Conservation (phyloP, 495 filamentous ascomycete genomes). For the Aspergillus cavernicola region DNA sequence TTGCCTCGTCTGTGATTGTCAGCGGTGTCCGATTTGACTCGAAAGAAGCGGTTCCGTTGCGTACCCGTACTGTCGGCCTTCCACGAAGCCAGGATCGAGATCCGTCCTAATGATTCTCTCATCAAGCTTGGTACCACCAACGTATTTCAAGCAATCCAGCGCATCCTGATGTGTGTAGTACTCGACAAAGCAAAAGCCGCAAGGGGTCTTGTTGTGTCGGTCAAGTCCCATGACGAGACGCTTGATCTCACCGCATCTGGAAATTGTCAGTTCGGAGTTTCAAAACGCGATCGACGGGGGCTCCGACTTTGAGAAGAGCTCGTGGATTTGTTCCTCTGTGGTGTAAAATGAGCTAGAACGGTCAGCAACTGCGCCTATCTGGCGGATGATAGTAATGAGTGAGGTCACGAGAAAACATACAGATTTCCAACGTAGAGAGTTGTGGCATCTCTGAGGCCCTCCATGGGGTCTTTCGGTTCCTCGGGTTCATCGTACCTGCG, state of each 20-base stretch:
- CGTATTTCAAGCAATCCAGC: constrained; percentile 95
- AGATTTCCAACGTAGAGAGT: constrained; percentile 98
- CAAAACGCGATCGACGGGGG: background rate
- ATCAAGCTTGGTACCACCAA: constrained; percentile 97
- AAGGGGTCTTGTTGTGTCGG: constrained; percentile 93
- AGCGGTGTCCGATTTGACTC: constrained; percentile 13
- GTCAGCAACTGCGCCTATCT: constrained; percentile 26
- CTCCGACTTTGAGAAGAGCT: constrained; percentile 81
- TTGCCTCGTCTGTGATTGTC: constrained; percentile 62
- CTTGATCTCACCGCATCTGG: constrained; percentile 90
- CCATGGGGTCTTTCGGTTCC: constrained; percentile 54
- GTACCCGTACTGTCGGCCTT: constrained; percentile 91
- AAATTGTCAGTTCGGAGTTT: constrained; percentile 1
- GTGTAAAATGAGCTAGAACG: constrained; percentile 90
- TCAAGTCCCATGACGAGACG: constrained; percentile 98
- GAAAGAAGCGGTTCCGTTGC: constrained; percentile 11
- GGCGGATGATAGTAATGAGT: background rate
- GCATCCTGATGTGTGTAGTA: constrained; percentile 98
- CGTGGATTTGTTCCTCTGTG: constrained; percentile 97
- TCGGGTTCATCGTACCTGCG: constrained; percentile 61
- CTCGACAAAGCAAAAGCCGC: constrained; percentile 98
- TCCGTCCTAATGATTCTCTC: constrained; percentile 97
- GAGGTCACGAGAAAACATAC: constrained; percentile 46
- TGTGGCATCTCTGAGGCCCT: constrained; percentile 79
- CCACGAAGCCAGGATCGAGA: constrained; percentile 90